These are phyloP conservation scores for Pterula multifida DNA, from an alignment of 1,284 basidiomycete genomes.

Conservation along the genomic window DNA sequence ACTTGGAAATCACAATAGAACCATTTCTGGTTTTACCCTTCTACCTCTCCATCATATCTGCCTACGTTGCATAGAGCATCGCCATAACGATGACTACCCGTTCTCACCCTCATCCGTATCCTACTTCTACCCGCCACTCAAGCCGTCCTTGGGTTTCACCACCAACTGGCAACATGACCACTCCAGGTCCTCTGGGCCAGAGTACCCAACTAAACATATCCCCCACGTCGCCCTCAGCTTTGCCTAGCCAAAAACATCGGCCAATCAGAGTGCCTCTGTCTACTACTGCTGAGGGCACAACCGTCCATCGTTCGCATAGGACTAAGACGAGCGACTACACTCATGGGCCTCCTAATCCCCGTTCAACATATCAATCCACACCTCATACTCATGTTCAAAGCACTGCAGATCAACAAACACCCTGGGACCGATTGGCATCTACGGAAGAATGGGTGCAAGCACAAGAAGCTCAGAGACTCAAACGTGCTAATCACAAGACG, in stretches of 20 bases:
- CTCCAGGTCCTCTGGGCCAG: background rate
- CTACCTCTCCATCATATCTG: background rate
- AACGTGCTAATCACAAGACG: background rate
- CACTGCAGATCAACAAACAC: background rate
- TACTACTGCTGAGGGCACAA: background rate
- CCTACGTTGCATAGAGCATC: background rate
- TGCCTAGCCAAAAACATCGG: background rate
- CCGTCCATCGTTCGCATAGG: background rate
- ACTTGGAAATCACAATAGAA: too few species aligned
- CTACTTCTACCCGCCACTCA: background rate
- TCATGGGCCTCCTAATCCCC: background rate
- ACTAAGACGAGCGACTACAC: background rate
- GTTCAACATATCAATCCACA: background rate
- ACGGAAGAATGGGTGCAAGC: slow-evolving; percentile 1
- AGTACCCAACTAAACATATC: background rate
- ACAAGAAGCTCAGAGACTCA: background rate
- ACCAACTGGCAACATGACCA: background rate
- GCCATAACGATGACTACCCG: background rate
- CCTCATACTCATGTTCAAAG: background rate
- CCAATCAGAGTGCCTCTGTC: background rate
- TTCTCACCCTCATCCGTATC: background rate
- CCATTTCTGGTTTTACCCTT: too few species aligned
- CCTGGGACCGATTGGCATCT: background rate
- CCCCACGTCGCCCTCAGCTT: background rate
- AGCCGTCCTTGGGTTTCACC: background rate